A percentile compares a stretch with the other conserved stretches of the same genome.
Conservation (phyloP, 768 basidiomycete species). For the Russula ochroleuca region DNA sequence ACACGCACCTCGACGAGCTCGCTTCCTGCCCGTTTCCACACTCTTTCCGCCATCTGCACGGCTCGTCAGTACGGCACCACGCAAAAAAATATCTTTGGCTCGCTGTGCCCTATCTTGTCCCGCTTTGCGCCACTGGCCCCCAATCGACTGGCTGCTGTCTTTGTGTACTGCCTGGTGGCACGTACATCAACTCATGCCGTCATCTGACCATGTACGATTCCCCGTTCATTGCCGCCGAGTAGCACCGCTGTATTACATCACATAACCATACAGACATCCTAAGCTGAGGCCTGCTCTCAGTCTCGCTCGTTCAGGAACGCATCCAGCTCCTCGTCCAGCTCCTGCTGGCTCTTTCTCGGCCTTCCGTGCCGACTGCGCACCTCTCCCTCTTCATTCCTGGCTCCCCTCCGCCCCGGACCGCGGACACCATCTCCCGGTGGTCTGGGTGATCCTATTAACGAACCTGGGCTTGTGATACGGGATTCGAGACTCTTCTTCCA, state of each 20-base stretch:
- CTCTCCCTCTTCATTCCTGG: slow-evolving; percentile 28
- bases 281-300: background rate
- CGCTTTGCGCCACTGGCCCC: background rate
- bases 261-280: background rate
- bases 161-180: background rate
- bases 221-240: slow-evolving; percentile 12
- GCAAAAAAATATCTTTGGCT: background rate
- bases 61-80: background rate
- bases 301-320: slow-evolving; percentile 56
- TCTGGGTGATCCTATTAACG: slow-evolving; percentile 26
- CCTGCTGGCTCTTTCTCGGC: slow-evolving; percentile 60
- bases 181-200: background rate
- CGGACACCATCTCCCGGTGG: slow-evolving; percentile 21
- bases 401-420: slow-evolving; percentile 4
- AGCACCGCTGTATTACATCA: slow-evolving; percentile 9
- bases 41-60: background rate
- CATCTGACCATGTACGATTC: background rate
- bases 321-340: slow-evolving; percentile 80
- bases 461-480: slow-evolving; percentile 33
- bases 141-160: background rate
- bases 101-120: background rate
- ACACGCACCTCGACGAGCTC: background rate
- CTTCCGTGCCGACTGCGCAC: slow-evolving; percentile 35
- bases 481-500: slow-evolving; percentile 44
- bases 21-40: slow-evolving; percentile 8